These are phyloP conservation scores for Neurospora sp. DNA, from an alignment of 495 filamentous ascomycete genomes.

Conservation along the genomic window DNA sequence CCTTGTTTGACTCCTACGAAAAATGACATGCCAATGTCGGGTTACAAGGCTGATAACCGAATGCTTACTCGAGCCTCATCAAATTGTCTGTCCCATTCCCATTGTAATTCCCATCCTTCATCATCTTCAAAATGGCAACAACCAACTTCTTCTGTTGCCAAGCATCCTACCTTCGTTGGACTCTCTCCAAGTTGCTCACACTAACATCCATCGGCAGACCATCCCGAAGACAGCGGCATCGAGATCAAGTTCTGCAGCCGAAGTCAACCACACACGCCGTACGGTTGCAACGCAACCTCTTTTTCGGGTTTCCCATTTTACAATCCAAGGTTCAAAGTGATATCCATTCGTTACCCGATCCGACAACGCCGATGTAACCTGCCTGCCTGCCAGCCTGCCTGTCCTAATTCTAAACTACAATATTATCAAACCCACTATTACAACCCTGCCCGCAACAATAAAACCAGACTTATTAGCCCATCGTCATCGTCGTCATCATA, in stretches of 20 bases:
- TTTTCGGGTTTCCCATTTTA: neutral
- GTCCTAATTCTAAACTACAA: neutral
- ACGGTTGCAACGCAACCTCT: neutral
- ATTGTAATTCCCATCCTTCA: neutral
- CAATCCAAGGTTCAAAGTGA: neutral
- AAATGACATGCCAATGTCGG: neutral
- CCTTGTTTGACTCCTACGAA: neutral
- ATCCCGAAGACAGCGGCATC: neutral
- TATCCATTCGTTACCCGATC: neutral
- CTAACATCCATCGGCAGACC: neutral
- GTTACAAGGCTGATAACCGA: neutral
- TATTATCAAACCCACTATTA: neutral
- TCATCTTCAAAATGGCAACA: too few relatives aligned
- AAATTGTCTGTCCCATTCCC: neutral
- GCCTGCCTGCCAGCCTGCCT: neutral
- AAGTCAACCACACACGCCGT: neutral
- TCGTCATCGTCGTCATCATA: neutral
- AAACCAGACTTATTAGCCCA: neutral
- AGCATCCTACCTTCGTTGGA: neutral
- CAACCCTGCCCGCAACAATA: neutral
- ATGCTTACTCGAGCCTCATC: neutral
- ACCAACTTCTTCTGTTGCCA: neutral
- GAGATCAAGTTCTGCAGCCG: neutral
- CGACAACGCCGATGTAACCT: neutral
- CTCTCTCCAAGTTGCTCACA: neutral